Evolutionary conservation across 176 grass and related monocot species (phyloP).

Genomic region (Poa pratensis): DNA sequence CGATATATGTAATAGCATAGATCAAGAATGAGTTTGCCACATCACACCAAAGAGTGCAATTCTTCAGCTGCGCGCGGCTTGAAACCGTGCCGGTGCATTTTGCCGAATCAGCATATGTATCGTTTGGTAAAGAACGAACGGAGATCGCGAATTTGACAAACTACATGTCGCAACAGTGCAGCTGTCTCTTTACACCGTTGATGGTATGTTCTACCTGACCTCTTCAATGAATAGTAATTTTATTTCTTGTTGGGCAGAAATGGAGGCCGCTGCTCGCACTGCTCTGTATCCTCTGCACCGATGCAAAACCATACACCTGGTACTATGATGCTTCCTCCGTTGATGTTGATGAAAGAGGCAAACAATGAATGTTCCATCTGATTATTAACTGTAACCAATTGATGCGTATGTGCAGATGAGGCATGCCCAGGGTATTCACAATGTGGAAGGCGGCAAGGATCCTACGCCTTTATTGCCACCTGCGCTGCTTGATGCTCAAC

Average conservation of each 20-base stretch:
- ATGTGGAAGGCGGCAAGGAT: conserved; percentile 85
- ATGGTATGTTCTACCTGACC: not conserved
- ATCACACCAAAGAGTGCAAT: not conserved
- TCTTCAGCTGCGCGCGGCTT: not conserved
- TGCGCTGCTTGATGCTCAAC: conserved; percentile 67
- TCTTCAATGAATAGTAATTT: not conserved
- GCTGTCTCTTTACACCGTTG: not conserved
- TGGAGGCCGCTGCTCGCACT: conserved; percentile 49
- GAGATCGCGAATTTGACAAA: not conserved
- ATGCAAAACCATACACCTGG: conserved; percentile 90
- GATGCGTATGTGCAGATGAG: conserved; percentile 69
- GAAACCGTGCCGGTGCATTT: not conserved
- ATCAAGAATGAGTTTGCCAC: not conserved
- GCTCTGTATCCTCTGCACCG: conserved; percentile 76
- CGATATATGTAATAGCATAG: not conserved
- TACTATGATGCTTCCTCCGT: conserved; percentile 5
- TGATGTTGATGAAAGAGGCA: not conserved
- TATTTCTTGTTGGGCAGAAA: conserved; percentile 24
- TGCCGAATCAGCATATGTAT: not conserved
- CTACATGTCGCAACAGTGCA: not conserved
- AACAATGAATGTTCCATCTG: not conserved
- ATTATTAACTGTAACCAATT: not conserved
- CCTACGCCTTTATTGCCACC: conserved; percentile 45
- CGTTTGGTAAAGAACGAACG: not conserved
- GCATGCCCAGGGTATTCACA: conserved; percentile 96